Percentiles rank a stretch among this genome's conserved stretches.
Evolutionary conservation across 257 asterid genomes (phyloP).

Genomic region (Fraxinus excelsior): DNA sequence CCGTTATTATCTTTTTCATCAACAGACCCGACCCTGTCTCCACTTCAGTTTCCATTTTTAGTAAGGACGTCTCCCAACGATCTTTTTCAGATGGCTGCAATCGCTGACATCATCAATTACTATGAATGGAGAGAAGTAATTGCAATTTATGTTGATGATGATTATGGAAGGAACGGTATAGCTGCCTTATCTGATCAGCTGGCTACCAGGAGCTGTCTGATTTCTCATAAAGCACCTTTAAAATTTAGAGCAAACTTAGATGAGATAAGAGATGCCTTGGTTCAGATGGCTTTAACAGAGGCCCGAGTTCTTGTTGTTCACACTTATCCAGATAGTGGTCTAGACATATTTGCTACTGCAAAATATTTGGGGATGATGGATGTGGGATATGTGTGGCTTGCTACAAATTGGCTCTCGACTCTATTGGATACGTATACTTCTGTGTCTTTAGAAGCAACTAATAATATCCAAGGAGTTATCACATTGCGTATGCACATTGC

Average conservation of each 20-base stretch:
- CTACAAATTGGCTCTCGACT: slow-evolving; percentile 66
- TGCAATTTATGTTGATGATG: slow-evolving; percentile 54
- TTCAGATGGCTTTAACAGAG: slow-evolving; percentile 41
- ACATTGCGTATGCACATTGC: slow-evolving; percentile 29
- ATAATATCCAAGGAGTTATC: slow-evolving; percentile 30
- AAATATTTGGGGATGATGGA: slow-evolving; percentile 48
- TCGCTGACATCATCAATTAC: slow-evolving; percentile 45
- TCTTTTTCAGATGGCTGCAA: slow-evolving; percentile 59
- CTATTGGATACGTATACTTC: slow-evolving; percentile 37
- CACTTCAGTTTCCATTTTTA: slow-evolving; percentile 66
- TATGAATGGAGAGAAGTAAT: slow-evolving; percentile 58
- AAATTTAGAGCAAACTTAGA: slow-evolving; percentile 33
- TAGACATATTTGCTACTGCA: slow-evolving; percentile 42
- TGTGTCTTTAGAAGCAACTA: slow-evolving; percentile 10
- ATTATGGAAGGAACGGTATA: slow-evolving; percentile 66
- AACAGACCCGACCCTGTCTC: slow-evolving; percentile 56
- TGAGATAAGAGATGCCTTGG: slow-evolving; percentile 44
- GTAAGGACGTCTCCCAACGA: slow-evolving; percentile 55
- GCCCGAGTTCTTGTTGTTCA: slow-evolving; percentile 64
- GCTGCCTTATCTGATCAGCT: slow-evolving; percentile 49
- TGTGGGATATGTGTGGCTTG: slow-evolving; percentile 56
- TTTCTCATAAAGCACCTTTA: slow-evolving; percentile 55
- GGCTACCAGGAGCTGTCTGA: slow-evolving; percentile 38
- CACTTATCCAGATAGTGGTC: slow-evolving; percentile 46
- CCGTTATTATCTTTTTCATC: slow-evolving; percentile 68